Conservation (phyloP, 345 rosid species). For the Schrenkiella parvula region DNA sequence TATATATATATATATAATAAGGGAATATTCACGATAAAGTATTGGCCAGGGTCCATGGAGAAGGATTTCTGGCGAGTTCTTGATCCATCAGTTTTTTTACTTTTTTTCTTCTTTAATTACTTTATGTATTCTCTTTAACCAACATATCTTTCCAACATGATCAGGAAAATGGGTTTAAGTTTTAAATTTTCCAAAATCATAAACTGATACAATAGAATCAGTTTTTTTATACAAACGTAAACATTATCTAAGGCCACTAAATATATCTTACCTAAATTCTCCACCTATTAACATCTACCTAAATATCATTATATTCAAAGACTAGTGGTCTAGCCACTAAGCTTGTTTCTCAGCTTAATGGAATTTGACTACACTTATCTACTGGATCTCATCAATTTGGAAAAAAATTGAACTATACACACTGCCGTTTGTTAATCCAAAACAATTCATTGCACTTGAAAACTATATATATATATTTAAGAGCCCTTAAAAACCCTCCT, state of each 20-base stretch:
- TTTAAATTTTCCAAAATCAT: background rate
- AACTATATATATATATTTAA: background rate
- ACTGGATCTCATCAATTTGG: background rate
- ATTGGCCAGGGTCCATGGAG: background rate
- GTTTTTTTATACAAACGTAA: background rate
- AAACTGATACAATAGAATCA: background rate
- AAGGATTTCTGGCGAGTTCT: conserved; percentile 2
- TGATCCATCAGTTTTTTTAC: background rate
- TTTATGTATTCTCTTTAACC: background rate
- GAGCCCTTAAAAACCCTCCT: background rate
- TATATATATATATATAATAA: too few relatives aligned
- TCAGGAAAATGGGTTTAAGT: background rate
- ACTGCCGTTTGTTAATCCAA: background rate
- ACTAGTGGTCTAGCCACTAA: conserved; percentile 17
- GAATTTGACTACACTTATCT: background rate
- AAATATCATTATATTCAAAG: conserved; percentile 2
- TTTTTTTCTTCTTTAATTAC: background rate
- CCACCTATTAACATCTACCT: conserved; percentile 22
- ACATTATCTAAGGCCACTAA: background rate
- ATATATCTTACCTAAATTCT: conserved; percentile 21
- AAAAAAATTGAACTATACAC: background rate
- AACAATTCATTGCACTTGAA: background rate
- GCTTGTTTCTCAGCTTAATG: conserved; percentile 7
- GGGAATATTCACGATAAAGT: background rate
- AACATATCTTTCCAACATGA: too few relatives aligned